Conservation (phyloP, 306 rosid genomes). For the Prunus mongolica region DNA sequence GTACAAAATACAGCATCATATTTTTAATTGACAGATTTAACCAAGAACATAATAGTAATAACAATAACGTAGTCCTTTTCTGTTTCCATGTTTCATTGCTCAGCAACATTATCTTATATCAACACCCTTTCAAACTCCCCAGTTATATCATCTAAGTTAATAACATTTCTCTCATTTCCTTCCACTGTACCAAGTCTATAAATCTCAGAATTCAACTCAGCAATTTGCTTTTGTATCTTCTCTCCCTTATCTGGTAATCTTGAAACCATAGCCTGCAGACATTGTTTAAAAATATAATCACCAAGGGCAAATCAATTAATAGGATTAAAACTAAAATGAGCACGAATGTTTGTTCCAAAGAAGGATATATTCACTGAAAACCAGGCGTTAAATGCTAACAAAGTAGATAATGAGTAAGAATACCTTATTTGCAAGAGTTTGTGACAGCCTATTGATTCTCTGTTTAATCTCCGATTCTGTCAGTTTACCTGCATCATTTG, state of each 20-base stretch:
- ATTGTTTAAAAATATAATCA: not conserved
- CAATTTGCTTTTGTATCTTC: constrained; percentile 51
- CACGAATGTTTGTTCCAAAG: not conserved
- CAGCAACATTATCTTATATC: constrained; percentile 28
- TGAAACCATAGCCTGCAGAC: constrained; percentile 56
- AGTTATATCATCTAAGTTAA: constrained; percentile 56
- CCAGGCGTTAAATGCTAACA: not conserved
- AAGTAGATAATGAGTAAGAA: constrained; percentile 1
- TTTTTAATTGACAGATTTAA: not conserved
- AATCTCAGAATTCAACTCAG: constrained; percentile 49
- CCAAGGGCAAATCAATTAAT: not conserved
- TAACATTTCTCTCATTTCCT: constrained; percentile 24
- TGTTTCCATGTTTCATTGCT: not conserved
- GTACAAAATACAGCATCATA: not conserved
- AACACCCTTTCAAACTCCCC: constrained; percentile 45
- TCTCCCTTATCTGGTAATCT: constrained; percentile 78
- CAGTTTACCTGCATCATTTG: constrained; percentile 43
- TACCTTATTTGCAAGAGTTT: constrained; percentile 65
- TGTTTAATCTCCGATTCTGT: constrained; percentile 60
- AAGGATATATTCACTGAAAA: not conserved
- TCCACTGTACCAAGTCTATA: constrained; percentile 24
- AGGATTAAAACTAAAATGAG: not conserved
- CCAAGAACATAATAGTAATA: not conserved
- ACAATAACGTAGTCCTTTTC: not conserved
- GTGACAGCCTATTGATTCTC: constrained; percentile 56